These are phyloP conservation scores for Phytopythium kandeliae DNA, from an alignment of 352 stramenopile species.

Conservation along the genomic window DNA sequence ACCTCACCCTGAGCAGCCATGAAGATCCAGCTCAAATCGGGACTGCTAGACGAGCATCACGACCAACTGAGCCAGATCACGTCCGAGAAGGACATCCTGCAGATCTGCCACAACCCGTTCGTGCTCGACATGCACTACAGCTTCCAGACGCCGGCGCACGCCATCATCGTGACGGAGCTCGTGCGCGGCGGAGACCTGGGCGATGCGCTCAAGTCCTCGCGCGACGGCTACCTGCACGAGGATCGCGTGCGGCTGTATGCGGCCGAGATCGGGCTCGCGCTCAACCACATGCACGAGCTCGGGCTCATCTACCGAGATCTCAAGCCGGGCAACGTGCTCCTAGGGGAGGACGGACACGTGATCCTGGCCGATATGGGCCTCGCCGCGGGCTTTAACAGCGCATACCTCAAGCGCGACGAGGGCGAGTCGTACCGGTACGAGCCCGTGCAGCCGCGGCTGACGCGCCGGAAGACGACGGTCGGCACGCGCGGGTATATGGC, in stretches of 20 bases:
- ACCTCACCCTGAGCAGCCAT: slow-evolving; percentile 78
- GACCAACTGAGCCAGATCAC: slow-evolving; percentile 82
- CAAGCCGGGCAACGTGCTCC: slow-evolving; percentile 87
- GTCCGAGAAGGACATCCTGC: slow-evolving; percentile 86
- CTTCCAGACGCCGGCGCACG: slow-evolving; percentile 81
- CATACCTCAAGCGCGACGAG: slow-evolving; percentile 52
- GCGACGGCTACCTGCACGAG: slow-evolving; percentile 70
- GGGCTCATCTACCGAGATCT: slow-evolving; percentile 85
- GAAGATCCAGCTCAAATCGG: slow-evolving; percentile 90
- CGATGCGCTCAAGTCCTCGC: slow-evolving; percentile 61
- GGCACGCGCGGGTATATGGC: slow-evolving; percentile 89
- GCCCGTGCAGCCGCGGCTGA: slow-evolving; percentile 49
- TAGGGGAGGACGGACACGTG: slow-evolving; percentile 86
- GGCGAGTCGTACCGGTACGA: slow-evolving; percentile 35
- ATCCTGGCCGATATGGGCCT: slow-evolving; percentile 89
- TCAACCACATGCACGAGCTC: slow-evolving; percentile 87
- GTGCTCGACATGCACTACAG: slow-evolving; percentile 90
- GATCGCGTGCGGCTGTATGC: slow-evolving; percentile 75
- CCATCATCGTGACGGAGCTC: slow-evolving; percentile 87
- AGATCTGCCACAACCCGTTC: slow-evolving; percentile 86
- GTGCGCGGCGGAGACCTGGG: slow-evolving; percentile 76
- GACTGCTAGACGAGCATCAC: slow-evolving; percentile 82
- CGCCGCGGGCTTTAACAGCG: slow-evolving; percentile 51
- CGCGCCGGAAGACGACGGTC: slow-evolving; percentile 75
- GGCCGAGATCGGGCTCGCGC: slow-evolving; percentile 78